Base-by-base conservation (phyloP, 345 rosid genomes). In the Dimocarpus longan region DNA sequence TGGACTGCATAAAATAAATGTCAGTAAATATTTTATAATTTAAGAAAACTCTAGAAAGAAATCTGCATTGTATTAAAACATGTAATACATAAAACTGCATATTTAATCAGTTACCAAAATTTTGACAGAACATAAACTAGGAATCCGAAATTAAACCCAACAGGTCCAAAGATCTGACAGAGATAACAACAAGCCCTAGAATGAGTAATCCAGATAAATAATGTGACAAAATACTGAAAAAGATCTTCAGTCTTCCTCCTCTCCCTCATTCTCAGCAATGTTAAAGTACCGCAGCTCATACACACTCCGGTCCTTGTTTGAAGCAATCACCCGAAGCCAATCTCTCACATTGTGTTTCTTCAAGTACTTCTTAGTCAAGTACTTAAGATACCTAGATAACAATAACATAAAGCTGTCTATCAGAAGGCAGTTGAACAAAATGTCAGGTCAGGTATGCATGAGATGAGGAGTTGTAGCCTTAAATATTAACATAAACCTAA, bases 251-350 rank as follows among this genome's bases (percentile, higher is more conserved):
- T 90, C 95, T 66, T 91, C 92, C 71, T 88, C 95, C 64, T 84
- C 92, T 50, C 90, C 93, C 85, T 90, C 93, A 28, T 91, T 92
- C 80, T 93, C 95, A 28, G 91, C 92, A 71, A 90, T 92, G 80
- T 88, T 90, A 79, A 92, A 92, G 85, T 92, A 92, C 43, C 94
- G 79, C 32, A 90, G 80, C 76, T 92, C 96, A 59, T 89, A 92
- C 11, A 88, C 37, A 76, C 80, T 89, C 10, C 84, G 85, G 69
- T 92, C 93, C 84, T 90, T 89, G 91, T 89, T 88, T 28, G 96
- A 84, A 5, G 94, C 88, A 84, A 92, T 86, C 72, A 92, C 94
- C 2, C 94, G 86, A 21, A 92, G 93, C 93, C 96, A 92, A 73
- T 92, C 96, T 60, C 94, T 68, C 48, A 89, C 89, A 52, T 86